A percentile compares a stretch with the other conserved stretches of the same genome.
Evolutionary conservation across 352 stramenopile species (phyloP).

Genomic region (Pythium coloratum): DNA sequence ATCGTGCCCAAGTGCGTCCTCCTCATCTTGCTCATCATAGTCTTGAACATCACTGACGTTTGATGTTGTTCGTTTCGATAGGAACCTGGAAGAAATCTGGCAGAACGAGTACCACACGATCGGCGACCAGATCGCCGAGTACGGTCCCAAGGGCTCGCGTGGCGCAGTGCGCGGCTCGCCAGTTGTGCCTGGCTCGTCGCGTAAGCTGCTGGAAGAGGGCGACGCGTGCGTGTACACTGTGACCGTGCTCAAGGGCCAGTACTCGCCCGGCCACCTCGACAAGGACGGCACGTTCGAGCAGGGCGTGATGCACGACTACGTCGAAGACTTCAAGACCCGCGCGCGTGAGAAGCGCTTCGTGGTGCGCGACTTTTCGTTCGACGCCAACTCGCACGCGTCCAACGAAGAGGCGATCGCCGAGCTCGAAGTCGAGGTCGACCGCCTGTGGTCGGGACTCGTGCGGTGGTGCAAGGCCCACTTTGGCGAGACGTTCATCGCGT

Average conservation of each 20-base stretch:
- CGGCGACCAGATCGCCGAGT: constrained; percentile 87
- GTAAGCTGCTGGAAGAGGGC: constrained; percentile 90
- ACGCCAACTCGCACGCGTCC: constrained; percentile 84
- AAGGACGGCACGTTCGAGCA: constrained; percentile 90
- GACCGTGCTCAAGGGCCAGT: constrained; percentile 95
- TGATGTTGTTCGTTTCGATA: constrained; percentile 8
- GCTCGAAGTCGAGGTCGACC: constrained; percentile 91
- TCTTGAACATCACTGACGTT: neutral
- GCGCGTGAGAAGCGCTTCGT: constrained; percentile 94
- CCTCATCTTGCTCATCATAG: neutral
- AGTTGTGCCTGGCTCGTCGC: constrained; percentile 92
- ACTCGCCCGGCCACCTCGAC: constrained; percentile 83
- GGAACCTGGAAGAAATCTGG: constrained; percentile 88
- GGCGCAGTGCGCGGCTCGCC: constrained; percentile 93
- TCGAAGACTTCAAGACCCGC: constrained; percentile 92
- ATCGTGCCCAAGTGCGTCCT: constrained; percentile 86
- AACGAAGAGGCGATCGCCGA: constrained; percentile 88
- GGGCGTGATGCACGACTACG: constrained; percentile 93
- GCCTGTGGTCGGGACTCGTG: constrained; percentile 93
- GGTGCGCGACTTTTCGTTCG: constrained; percentile 92
- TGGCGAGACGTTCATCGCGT: constrained; percentile 97
- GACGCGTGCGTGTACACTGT: constrained; percentile 94
- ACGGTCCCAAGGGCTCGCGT: constrained; percentile 89
- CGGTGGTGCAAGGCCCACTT: constrained; percentile 99
- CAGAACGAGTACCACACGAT: constrained; percentile 87